Base-by-base conservation (phyloP, 306 rosid species). In the Acacia crassicarpa region DNA sequence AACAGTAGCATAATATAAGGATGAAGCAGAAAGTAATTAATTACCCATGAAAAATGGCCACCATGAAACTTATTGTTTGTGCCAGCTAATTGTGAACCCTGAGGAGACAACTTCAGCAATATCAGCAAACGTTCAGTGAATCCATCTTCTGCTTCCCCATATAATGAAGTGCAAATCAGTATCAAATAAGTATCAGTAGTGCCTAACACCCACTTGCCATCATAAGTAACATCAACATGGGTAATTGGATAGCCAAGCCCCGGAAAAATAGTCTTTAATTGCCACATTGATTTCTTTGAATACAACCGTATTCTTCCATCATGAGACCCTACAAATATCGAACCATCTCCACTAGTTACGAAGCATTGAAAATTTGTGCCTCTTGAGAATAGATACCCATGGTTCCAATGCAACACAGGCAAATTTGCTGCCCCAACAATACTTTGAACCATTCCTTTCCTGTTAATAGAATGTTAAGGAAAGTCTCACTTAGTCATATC, bases 31-130 rank as follows among this genome's bases (percentile, higher is more conserved):
- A 81, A 71, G 51, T 68, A 80, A 84, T 85, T 91, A 92, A 84
- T 85, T 92, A 94, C 98, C 98, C 97, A 94, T 40, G 97, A 94
- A 85, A 94, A 92, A 66, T 92, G 98, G 66, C 97, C 98, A 48
- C 97, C 94, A 59, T 90, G 98, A 67, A 94, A 92, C 78, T 74
- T 94, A 56, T 94, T 94, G 85, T 65, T 86, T 17, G 88, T 11
- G 62, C 97, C 97, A 78, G 97, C 98, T 91, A 90, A 89, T 88
- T 6, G 92, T 6, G 97, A 92, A 86, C 92, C 97, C 75, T 91
- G 82, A 79, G 94, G 97, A 63, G 90, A 90, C 71, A 94, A 84
- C 90, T 94, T 94, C 90, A 94, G 81, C 86, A 92, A 56, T 83
- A 94, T 92, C 0, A 97, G 97, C 81, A 97, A 20, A 19, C 25